phyloP scores from a whole-genome alignment of 768 basidiomycete genomes.

The Lactifluus pinguis region DNA sequence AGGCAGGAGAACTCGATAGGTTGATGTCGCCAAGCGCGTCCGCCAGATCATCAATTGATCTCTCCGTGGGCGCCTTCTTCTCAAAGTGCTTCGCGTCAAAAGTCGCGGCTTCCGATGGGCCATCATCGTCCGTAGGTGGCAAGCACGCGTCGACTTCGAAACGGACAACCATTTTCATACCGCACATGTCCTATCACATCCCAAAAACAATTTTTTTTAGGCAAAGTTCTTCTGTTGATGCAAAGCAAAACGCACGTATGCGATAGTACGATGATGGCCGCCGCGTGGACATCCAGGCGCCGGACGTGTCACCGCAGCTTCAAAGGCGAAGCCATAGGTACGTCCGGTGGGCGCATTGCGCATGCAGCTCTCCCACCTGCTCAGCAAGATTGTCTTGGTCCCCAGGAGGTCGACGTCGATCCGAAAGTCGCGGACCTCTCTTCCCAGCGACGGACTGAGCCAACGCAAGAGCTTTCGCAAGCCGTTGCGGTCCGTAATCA shows the following conservation, averaged over 20 bases:
- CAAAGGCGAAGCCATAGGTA: constrained; percentile 53
- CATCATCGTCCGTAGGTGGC: background rate
- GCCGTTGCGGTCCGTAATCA: constrained; percentile 57
- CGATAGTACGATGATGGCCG: constrained; percentile 55
- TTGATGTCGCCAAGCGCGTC: constrained; percentile 18
- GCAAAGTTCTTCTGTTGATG: background rate
- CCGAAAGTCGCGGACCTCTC: constrained; percentile 43
- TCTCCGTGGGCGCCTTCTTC: background rate
- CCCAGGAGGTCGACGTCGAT: constrained; percentile 64
- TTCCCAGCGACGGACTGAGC: constrained; percentile 27
- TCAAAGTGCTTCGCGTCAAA: background rate
- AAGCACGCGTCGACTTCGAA: constrained; percentile 43
- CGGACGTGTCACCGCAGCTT: constrained; percentile 42
- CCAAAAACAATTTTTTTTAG: background rate
- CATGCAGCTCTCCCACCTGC: constrained; percentile 44
- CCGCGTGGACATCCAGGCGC: constrained; percentile 41
- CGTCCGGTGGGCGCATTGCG: constrained; percentile 24
- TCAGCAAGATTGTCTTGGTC: constrained; percentile 47
- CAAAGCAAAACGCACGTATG: constrained; percentile 40
- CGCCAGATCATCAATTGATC: constrained; percentile 18
- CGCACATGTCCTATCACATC: constrained; percentile 42
- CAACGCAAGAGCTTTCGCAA: constrained; percentile 56
- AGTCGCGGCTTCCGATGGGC: background rate
- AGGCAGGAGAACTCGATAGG: background rate
- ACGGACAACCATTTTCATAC: constrained; percentile 48